Evolutionary conservation across 129 eudicot species (phyloP).

Genomic region (Glebionis coronaria): DNA sequence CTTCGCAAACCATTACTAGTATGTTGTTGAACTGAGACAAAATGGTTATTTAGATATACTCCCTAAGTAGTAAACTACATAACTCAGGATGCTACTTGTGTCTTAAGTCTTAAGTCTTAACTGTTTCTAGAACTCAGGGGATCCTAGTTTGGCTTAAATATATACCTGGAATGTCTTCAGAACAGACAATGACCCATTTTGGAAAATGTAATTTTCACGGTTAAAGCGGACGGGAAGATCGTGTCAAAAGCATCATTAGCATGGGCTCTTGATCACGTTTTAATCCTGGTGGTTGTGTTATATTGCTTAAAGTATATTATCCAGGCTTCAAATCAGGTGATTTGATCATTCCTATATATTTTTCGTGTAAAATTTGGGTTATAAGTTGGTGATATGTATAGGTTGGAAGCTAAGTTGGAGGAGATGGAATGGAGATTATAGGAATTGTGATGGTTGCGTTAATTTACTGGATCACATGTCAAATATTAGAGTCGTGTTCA

Average conservation of each 20-base stretch:
- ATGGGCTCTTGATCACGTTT: constrained; percentile 82
- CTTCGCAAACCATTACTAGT: no score
- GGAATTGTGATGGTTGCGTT: constrained; percentile 35
- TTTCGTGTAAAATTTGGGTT: not conserved
- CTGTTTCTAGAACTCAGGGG: no score
- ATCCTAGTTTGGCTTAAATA: no score
- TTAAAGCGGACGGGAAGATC: constrained; percentile 65
- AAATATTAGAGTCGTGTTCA: constrained; percentile 81
- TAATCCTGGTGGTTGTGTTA: constrained; percentile 65
- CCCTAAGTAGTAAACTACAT: no score
- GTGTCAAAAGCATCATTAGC: constrained; percentile 64
- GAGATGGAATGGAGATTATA: constrained; percentile 49
- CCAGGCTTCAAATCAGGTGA: constrained; percentile 30
- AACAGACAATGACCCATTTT: no score
- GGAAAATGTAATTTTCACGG: constrained; percentile 71
- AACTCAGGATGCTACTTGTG: no score
- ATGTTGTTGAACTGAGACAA: no score
- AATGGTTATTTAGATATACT: no score
- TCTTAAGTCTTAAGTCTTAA: no score
- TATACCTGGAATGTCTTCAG: no score
- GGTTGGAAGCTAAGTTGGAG: constrained; percentile 65
- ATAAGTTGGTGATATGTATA: constrained; percentile 3
- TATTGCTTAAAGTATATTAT: constrained; percentile 61
- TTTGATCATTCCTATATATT: not conserved
- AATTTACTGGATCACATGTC: constrained; percentile 56